phyloP scores from a whole-genome alignment of 2,329 filamentous ascomycete species.

The Aquanectria penicillioides region DNA sequence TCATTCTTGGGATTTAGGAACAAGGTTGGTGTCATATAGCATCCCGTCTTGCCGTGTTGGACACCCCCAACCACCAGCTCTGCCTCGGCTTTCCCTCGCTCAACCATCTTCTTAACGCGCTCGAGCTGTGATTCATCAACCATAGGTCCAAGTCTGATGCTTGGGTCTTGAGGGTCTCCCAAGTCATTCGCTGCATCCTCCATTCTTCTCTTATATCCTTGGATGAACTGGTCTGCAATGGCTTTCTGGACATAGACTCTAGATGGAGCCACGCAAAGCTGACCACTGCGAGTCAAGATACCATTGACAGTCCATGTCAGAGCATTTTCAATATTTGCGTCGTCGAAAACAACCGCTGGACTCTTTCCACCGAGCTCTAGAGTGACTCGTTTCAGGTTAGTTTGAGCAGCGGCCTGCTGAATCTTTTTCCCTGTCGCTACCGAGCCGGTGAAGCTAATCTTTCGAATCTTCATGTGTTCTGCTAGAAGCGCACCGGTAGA shows the following conservation, averaged over 20 bases:
- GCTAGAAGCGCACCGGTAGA: slow-evolving; percentile 67
- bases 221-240: slow-evolving; percentile 16
- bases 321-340: slow-evolving; percentile 56
- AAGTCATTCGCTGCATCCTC: slow-evolving; percentile 11
- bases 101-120: slow-evolving; percentile 13
- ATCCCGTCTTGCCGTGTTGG: slow-evolving; percentile 17
- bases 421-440: slow-evolving; percentile 68
- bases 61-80: slow-evolving; percentile 20
- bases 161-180: slow-evolving; percentile 22
- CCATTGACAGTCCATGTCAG: slow-evolving; percentile 22
- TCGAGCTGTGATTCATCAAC: slow-evolving; percentile 20
- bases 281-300: slow-evolving; percentile 21
- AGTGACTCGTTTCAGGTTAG: slow-evolving; percentile 67
- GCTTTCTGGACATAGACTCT: slow-evolving; percentile 21
- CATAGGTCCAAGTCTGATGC: slow-evolving; percentile 12
- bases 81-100: slow-evolving; percentile 14
- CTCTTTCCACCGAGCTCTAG: slow-evolving; percentile 71
- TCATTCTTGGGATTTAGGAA: slow-evolving; percentile 20
- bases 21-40: slow-evolving; percentile 20
- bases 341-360: slow-evolving; percentile 64
- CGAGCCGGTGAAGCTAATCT: slow-evolving; percentile 71
- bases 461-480: slow-evolving; percentile 64
- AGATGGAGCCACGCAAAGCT: slow-evolving; percentile 18
- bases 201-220: slow-evolving; percentile 21
- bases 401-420: slow-evolving; percentile 59